Percentiles rank a stretch among this genome's conserved stretches.
These are phyloP conservation scores for Trichosporon ovoides DNA, from an alignment of 1,284 basidiomycete species.

Conservation along the genomic window DNA sequence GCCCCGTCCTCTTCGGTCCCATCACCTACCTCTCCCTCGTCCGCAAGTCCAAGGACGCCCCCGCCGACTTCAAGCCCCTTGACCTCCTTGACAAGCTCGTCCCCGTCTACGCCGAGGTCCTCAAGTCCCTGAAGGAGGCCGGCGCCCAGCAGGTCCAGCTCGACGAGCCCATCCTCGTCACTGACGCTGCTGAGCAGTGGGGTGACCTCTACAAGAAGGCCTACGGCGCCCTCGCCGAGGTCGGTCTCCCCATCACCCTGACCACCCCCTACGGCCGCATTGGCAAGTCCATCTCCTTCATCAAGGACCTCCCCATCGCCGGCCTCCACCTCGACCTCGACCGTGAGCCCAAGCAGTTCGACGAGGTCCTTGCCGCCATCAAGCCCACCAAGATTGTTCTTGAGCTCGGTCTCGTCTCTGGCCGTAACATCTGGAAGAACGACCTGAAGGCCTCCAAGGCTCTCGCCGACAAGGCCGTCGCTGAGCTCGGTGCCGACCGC, in stretches of 20 bases:
- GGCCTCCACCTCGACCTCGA: constrained; percentile 96
- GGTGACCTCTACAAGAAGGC: constrained; percentile 76
- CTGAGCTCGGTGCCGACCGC: constrained; percentile 73
- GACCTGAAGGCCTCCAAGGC: constrained; percentile 83
- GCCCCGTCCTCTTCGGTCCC: constrained; percentile 94
- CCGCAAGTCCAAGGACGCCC: constrained; percentile 83
- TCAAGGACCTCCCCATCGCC: constrained; percentile 87
- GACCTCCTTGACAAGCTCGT: constrained; percentile 84
- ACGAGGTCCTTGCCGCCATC: constrained; percentile 73
- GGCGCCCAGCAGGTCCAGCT: constrained; percentile 94
- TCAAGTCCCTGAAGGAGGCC: constrained; percentile 84
- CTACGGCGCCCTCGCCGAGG: constrained; percentile 75
- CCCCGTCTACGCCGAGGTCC: constrained; percentile 86
- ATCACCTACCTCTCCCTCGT: constrained; percentile 92
- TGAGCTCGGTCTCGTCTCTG: constrained; percentile 94
- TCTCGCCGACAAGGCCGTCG: constrained; percentile 77
- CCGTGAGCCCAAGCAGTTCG: constrained; percentile 86
- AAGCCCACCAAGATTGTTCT: constrained; percentile 75
- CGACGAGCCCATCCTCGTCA: constrained; percentile 94
- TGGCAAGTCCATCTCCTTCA: constrained; percentile 82
- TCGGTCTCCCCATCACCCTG: constrained; percentile 85
- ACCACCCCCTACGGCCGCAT: constrained; percentile 97
- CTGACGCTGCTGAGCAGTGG: constrained; percentile 74
- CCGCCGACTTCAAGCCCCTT: constrained; percentile 81
- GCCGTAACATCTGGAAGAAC: constrained; percentile 99